phyloP scores from a whole-genome alignment of 2,329 filamentous ascomycete species.

The Fusarium nanum region DNA sequence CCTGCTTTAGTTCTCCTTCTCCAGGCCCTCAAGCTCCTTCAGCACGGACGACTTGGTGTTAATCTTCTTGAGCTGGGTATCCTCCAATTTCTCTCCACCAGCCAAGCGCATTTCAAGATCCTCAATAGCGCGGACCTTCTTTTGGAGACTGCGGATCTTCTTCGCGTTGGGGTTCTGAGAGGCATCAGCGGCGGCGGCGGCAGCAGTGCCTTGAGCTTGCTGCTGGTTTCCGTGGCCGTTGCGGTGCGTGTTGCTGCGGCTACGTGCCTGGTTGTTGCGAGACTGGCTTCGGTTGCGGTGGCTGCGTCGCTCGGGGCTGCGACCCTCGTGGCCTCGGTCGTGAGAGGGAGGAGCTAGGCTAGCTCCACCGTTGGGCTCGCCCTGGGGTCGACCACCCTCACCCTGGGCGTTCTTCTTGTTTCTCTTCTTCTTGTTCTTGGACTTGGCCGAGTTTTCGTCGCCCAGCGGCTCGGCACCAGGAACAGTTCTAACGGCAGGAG shows the following conservation, averaged over 20 bases:
- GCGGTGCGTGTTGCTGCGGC: constrained; percentile 63
- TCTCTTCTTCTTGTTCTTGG: constrained; percentile 99
- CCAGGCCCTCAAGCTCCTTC: constrained; percentile 79
- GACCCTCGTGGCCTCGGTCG: constrained; percentile 59
- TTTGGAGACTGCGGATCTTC: constrained; percentile 91
- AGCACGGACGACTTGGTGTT: constrained; percentile 85
- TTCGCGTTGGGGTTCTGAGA: constrained; percentile 82
- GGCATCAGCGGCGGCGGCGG: constrained; percentile 61
- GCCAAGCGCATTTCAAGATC: constrained; percentile 97
- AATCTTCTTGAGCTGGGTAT: constrained; percentile 99
- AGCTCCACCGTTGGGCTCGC: constrained; percentile 59
- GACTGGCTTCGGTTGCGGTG: constrained; percentile 63
- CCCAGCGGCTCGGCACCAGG: constrained; percentile 71
- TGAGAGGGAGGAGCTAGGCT: constrained; percentile 61
- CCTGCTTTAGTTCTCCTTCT: constrained; percentile 45
- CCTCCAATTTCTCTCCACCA: constrained; percentile 94
- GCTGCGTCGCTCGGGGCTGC: constrained; percentile 74
- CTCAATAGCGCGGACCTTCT: constrained; percentile 98
- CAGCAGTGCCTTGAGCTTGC: constrained; percentile 54
- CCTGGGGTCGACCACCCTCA: constrained; percentile 69
- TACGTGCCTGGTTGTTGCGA: constrained; percentile 62
- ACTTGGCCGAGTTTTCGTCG: constrained; percentile 80
- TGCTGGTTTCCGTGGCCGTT: constrained; percentile 46
- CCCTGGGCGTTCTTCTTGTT: constrained; percentile 88
- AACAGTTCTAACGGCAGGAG: constrained; percentile 76